phyloP scores from a whole-genome alignment of 2,329 filamentous ascomycete species.

The Aspergillus sp. region DNA sequence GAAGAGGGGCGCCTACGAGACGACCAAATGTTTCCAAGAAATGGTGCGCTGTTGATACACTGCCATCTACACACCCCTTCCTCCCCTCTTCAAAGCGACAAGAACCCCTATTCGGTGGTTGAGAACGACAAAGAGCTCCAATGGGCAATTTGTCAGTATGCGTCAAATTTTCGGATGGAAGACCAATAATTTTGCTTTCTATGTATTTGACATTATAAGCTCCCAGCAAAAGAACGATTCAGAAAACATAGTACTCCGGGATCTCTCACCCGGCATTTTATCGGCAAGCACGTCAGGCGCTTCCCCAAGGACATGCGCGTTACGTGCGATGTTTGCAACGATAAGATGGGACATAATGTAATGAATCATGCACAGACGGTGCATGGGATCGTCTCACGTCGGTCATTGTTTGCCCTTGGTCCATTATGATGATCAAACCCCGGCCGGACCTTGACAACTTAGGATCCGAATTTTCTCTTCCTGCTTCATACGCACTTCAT shows the following conservation, averaged over 20 bases:
- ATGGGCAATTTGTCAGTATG: slow-evolving; percentile 15
- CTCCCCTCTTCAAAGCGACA: slow-evolving; percentile 17
- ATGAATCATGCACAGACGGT: slow-evolving; percentile 20
- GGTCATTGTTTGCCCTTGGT: slow-evolving; percentile 11
- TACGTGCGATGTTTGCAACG: slow-evolving; percentile 18
- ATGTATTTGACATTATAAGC: slow-evolving; percentile 16
- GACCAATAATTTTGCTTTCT: slow-evolving; percentile 24
- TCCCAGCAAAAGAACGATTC: slow-evolving; percentile 14
- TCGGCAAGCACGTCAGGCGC: slow-evolving; percentile 19
- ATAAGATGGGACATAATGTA: slow-evolving; percentile 17
- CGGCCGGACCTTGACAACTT: too few relatives aligned
- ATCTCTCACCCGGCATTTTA: slow-evolving; percentile 23
- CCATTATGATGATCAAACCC: slow-evolving; percentile 4
- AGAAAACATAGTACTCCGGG: slow-evolving; percentile 16
- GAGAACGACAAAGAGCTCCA: slow-evolving; percentile 10
- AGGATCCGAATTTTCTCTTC: too few relatives aligned
- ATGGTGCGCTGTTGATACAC: slow-evolving; percentile 9
- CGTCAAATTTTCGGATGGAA: slow-evolving; percentile 5
- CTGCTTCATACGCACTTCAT: too few relatives aligned
- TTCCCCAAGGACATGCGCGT: slow-evolving; percentile 19
- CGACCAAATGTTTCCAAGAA: slow-evolving; percentile 11
- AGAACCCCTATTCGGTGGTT: slow-evolving; percentile 4
- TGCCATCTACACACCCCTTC: slow-evolving; percentile 7
- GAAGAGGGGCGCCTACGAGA: slow-evolving; percentile 26
- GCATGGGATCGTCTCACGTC: slow-evolving; percentile 17